These are phyloP conservation scores for Talaromyces islandicus DNA, from an alignment of 2,329 filamentous ascomycete species.

Conservation along the genomic window DNA sequence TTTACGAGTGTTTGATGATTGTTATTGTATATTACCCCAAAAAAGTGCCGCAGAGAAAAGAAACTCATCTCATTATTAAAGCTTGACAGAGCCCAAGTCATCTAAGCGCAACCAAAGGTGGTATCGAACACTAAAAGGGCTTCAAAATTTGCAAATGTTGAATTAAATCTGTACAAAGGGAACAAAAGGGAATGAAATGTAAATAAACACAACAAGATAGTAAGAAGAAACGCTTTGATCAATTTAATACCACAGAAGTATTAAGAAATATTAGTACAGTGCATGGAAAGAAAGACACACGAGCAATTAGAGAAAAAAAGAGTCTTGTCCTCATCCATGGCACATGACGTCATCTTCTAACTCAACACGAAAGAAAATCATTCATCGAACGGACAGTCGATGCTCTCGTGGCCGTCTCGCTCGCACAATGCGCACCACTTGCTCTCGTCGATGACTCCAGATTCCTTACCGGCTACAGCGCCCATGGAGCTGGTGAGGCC, in stretches of 20 bases:
- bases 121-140: background rate
- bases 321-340: background rate
- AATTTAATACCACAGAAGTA: background rate
- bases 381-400: constrained; percentile 90
- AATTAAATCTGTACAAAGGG: constrained; percentile 1
- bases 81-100: background rate
- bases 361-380: constrained; percentile 15
- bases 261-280: constrained; percentile 3
- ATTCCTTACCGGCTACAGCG: constrained; percentile 71
- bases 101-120: background rate
- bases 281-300: background rate
- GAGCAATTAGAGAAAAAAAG: background rate
- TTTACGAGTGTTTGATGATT: background rate
- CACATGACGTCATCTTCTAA: constrained; percentile 4
- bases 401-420: constrained; percentile 91
- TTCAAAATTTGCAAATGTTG: background rate
- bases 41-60: background rate
- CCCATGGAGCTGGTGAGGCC: constrained; percentile 42
- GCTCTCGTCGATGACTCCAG: constrained; percentile 68
- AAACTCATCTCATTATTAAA: background rate
- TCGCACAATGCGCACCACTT: constrained; percentile 99
- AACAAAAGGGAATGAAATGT: constrained; percentile 3
- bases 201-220: constrained; percentile 4
- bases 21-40: background rate
- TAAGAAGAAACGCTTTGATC: background rate